Conservation (phyloP, 1,284 basidiomycete genomes). For the Ustilago shanxiensis region DNA sequence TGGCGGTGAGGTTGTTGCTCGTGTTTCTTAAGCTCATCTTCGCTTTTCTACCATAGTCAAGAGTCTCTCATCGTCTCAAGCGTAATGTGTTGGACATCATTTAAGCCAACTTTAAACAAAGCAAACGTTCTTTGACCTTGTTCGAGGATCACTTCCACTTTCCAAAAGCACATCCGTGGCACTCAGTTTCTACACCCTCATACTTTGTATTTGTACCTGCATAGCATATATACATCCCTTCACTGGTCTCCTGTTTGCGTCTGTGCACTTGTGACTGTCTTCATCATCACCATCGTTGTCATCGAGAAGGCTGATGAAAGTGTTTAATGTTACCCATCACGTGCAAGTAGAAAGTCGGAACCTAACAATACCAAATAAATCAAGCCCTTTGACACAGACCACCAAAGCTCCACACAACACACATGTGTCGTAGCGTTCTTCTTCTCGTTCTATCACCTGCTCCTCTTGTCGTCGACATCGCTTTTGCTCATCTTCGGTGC, state of each 20-base stretch:
- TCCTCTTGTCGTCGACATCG: neutral
- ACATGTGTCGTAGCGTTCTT: neutral
- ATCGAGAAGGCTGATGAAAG: neutral
- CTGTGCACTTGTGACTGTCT: neutral
- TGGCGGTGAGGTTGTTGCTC: slow-evolving; percentile 71
- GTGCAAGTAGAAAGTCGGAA: neutral
- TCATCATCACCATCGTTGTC: neutral
- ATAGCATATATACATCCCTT: slow-evolving; percentile 15
- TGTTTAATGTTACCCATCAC: slow-evolving; percentile 4
- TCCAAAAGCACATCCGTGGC: neutral
- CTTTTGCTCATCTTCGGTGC: neutral
- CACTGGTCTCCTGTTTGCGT: too few species aligned
- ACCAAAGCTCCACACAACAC: slow-evolving; percentile 10
- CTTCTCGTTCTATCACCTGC: slow-evolving; percentile 2
- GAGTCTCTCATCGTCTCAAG: too few species aligned
- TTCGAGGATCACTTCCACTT: neutral
- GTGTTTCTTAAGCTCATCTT: slow-evolving; percentile 58
- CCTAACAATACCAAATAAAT: slow-evolving; percentile 2
- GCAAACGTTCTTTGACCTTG: too few species aligned
- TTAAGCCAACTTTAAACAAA: neutral
- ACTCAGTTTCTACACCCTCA: neutral
- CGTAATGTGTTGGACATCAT: neutral
- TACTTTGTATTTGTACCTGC: slow-evolving; percentile 42
- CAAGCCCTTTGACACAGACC: slow-evolving; percentile 15
- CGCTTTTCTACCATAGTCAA: too few species aligned